Base-by-base conservation (phyloP, 1,139 yeast species). In the Geotrichum bryndzae region DNA sequence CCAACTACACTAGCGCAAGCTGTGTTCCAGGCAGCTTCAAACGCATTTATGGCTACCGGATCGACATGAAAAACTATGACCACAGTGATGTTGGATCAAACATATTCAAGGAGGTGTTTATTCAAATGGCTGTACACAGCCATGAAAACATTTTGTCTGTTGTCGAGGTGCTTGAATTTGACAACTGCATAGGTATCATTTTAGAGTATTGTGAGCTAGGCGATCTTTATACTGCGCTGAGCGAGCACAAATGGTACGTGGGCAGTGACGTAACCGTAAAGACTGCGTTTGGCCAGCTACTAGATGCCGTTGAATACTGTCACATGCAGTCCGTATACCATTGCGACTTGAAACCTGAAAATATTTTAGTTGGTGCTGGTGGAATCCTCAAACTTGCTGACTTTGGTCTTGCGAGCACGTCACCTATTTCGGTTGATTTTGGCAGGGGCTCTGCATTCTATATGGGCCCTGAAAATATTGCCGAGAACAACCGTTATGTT, bases 291-390 rank as follows among this genome's bases (percentile, higher is more conserved):
- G 73, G 85, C 33, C 97, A 91, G 73, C 76, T 91, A 57, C 76
- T 90, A 22, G 90, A 87, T 64, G 96, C 86, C 1, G 79, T 91
- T 38, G 79, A 81, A 55, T 86, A 84, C 74, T 88, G 96, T 70
- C 90, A 87, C 68, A 76, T 81, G 15, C 77, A 80, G 54, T 83
- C 85, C 52, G 83, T 91, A 15, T 91, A 82, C 70, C 97, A 91
- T 72, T 90, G 97, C 74, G 97, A 91, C 73, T 80, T 91, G 68
- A 90, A 91, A 74, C 97, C 97, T 1, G 97, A 91, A 74, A 91
- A 91, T 72, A 82, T 91, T 56, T 78, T 91, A 77, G 84, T 87
- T 33, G 81, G 85, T 59, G 82, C 85, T 64, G 76, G 81, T 62
- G 90, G 90, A 60, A 75, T 89, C 41, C 35, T 60, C 15, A 82